Percentiles rank a stretch among this genome's conserved stretches.
Evolutionary conservation across 2,329 filamentous ascomycete species (phyloP).

Genomic region (Fusarium sp.): DNA sequence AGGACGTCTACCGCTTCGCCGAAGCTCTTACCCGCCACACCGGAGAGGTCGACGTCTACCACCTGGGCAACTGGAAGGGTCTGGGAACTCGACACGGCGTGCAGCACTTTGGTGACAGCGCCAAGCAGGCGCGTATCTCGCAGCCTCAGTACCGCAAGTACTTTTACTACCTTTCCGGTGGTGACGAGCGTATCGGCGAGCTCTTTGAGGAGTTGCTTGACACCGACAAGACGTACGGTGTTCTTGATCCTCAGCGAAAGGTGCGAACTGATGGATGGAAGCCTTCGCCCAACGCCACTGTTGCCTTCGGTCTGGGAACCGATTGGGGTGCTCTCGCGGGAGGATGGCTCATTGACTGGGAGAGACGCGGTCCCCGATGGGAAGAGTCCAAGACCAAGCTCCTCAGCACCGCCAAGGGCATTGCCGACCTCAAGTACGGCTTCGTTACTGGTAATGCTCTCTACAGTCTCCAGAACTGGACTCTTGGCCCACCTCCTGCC

Average conservation of each 20-base stretch:
- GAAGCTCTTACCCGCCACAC: slow-evolving; percentile 69
- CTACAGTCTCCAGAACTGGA: slow-evolving; percentile 62
- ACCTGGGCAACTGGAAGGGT: slow-evolving; percentile 66
- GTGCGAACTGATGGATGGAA: slow-evolving; percentile 64
- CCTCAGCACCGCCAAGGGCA: slow-evolving; percentile 59
- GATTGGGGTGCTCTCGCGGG: slow-evolving; percentile 69
- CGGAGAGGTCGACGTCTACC: slow-evolving; percentile 71
- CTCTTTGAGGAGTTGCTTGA: slow-evolving; percentile 63
- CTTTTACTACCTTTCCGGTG: slow-evolving; percentile 66
- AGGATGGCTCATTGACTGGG: slow-evolving; percentile 70
- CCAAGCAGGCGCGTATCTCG: slow-evolving; percentile 71
- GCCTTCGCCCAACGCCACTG: slow-evolving; percentile 54
- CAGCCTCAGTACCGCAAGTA: slow-evolving; percentile 65
- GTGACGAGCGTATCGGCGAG: slow-evolving; percentile 68
- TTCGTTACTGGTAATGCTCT: slow-evolving; percentile 67
- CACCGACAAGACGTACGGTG: slow-evolving; percentile 62
- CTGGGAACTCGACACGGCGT: slow-evolving; percentile 72
- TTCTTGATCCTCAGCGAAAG: slow-evolving; percentile 68
- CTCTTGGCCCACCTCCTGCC: slow-evolving; percentile 61
- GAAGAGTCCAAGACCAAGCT: slow-evolving; percentile 64
- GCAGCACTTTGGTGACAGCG: slow-evolving; percentile 69
- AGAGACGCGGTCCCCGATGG: slow-evolving; percentile 64
- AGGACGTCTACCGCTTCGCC: slow-evolving; percentile 68
- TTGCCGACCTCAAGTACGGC: slow-evolving; percentile 65
- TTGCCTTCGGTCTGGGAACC: slow-evolving; percentile 65